phyloP scores from a whole-genome alignment of 1,284 basidiomycete genomes.

The Vanrija pseudolonga region DNA sequence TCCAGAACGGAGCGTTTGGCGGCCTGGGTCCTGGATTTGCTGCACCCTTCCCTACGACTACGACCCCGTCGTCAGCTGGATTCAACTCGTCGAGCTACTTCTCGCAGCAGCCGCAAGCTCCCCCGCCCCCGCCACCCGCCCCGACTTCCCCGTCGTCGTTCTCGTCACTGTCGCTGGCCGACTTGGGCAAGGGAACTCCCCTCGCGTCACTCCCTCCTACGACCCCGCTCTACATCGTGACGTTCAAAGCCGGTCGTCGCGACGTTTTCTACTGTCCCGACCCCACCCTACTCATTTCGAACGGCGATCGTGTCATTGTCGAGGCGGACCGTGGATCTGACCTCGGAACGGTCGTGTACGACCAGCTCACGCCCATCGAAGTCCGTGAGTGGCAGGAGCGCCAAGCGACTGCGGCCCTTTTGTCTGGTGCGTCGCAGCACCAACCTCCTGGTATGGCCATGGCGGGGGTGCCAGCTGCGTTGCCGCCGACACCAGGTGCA shows the following conservation, averaged over 20 bases:
- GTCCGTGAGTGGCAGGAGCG: slow-evolving; percentile 83
- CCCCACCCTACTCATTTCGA: slow-evolving; percentile 53
- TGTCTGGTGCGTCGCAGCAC: slow-evolving; percentile 45
- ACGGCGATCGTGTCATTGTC: slow-evolving; percentile 91
- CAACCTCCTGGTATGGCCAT: slow-evolving; percentile 50
- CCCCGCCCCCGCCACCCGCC: slow-evolving; percentile 11
- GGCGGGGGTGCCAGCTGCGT: slow-evolving; percentile 23
- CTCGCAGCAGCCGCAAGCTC: slow-evolving; percentile 5
- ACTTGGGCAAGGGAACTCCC: slow-evolving; percentile 86
- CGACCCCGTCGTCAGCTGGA: background rate
- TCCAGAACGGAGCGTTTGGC: slow-evolving; percentile 16
- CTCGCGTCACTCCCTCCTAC: slow-evolving; percentile 73
- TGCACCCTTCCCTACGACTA: background rate
- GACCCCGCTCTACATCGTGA: slow-evolving; percentile 91
- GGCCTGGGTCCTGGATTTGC: slow-evolving; percentile 6
- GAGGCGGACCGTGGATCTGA: slow-evolving; percentile 92
- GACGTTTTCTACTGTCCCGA: slow-evolving; percentile 88
- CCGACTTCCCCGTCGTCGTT: slow-evolving; percentile 37
- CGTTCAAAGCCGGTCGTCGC: slow-evolving; percentile 94
- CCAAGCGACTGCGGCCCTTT: slow-evolving; percentile 53
- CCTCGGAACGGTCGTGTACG: slow-evolving; percentile 82
- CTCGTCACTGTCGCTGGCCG: slow-evolving; percentile 52
- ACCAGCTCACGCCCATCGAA: slow-evolving; percentile 83
- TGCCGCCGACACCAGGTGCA: background rate
- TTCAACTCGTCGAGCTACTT: slow-evolving; percentile 1